A percentile compares a stretch with the other conserved stretches of the same genome.
These are phyloP conservation scores for Thymus quinquecostatus DNA, from an alignment of 257 asterid genomes.

Conservation along the genomic window DNA sequence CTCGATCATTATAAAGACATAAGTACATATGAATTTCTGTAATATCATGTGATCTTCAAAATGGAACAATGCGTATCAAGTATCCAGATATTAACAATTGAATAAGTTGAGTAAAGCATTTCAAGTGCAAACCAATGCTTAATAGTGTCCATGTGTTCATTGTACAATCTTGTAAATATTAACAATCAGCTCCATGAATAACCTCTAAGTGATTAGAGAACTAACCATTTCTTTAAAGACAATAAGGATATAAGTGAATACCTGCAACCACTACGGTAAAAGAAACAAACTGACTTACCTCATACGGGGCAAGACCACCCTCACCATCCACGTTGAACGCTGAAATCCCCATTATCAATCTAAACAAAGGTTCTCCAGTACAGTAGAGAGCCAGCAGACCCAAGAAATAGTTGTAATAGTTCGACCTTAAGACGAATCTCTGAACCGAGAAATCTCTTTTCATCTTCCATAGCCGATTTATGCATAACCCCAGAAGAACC, in stretches of 20 bases:
- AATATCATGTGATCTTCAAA: too few relatives aligned
- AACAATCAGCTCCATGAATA: too few relatives aligned
- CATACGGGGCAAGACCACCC: slow-evolving; percentile 75
- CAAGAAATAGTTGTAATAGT: slow-evolving; percentile 69
- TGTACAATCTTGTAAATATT: background rate
- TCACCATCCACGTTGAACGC: slow-evolving; percentile 71
- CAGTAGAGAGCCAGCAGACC: slow-evolving; percentile 77
- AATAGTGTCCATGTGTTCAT: background rate
- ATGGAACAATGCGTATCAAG: too few relatives aligned
- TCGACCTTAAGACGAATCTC: slow-evolving; percentile 76
- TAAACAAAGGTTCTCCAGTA: slow-evolving; percentile 73
- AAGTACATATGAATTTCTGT: too few relatives aligned
- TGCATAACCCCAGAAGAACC: slow-evolving; percentile 70
- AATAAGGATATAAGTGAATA: background rate
- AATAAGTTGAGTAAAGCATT: background rate
- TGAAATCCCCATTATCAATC: slow-evolving; percentile 79
- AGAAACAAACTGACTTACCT: slow-evolving; percentile 47
- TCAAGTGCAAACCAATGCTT: slow-evolving; percentile 4
- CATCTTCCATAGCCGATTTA: slow-evolving; percentile 58
- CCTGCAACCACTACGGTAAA: background rate
- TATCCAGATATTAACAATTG: too few relatives aligned
- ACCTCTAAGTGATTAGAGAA: background rate
- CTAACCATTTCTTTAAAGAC: background rate
- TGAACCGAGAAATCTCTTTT: slow-evolving; percentile 63
- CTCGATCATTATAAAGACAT: too few relatives aligned